Conservation (phyloP, 2,329 filamentous ascomycete species). For the Aschersonia sp. region DNA sequence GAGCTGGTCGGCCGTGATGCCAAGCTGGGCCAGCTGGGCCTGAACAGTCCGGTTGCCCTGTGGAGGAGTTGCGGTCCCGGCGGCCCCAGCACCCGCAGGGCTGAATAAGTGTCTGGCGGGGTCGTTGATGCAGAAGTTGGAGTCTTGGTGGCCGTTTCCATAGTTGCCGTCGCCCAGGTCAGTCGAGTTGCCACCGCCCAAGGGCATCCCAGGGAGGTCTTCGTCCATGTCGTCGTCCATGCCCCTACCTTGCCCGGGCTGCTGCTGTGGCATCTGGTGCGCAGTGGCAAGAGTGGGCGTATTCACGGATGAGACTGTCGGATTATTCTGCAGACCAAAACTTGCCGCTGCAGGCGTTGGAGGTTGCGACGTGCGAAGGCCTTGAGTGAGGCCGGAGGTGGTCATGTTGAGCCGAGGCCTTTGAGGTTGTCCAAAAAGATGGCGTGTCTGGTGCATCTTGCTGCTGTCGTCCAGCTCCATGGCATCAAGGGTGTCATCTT, state of each 20-base stretch:
- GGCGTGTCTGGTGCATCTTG: conserved; percentile 54
- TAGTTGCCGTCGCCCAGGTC: conserved; percentile 34
- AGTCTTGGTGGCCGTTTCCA: conserved; percentile 27
- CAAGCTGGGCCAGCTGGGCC: conserved; percentile 56
- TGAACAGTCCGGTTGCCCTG: conserved; percentile 50
- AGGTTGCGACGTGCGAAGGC: conserved; percentile 72
- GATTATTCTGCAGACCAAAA: conserved; percentile 79
- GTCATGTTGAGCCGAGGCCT: conserved; percentile 66
- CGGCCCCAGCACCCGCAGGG: conserved; percentile 47
- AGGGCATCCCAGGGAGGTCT: conserved; percentile 48
- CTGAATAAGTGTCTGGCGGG: conserved; percentile 89
- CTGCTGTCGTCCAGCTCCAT: conserved; percentile 51
- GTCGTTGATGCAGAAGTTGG: conserved; percentile 65
- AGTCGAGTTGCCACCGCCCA: conserved; percentile 41
- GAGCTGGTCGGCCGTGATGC: conserved; percentile 62
- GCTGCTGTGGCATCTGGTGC: conserved; percentile 49
- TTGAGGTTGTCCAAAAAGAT: conserved; percentile 51
- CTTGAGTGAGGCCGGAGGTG: conserved; percentile 61
- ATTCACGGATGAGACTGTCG: conserved; percentile 93
- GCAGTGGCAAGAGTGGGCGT: conserved; percentile 81
- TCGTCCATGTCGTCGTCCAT: conserved; percentile 51
- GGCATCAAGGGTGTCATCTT: conserved; percentile 11
- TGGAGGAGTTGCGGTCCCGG: conserved; percentile 25
- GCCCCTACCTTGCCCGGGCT: conserved; percentile 41
- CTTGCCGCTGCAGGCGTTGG: conserved; percentile 67